phyloP scores from a whole-genome alignment of 345 rosid genomes.

The Heritiera littoralis region DNA sequence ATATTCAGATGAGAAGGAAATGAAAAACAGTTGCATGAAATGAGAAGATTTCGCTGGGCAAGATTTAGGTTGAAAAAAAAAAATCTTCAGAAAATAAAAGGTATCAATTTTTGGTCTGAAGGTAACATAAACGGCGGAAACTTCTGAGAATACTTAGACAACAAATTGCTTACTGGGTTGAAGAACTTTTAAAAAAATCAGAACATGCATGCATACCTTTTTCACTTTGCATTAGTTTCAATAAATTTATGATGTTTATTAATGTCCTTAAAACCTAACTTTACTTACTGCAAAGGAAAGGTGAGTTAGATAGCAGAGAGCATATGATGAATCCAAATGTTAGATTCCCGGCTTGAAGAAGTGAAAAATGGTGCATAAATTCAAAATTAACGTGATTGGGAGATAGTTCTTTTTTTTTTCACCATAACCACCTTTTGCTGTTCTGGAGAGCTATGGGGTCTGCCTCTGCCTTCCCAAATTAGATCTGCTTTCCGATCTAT shows the following conservation, averaged over 20 bases:
- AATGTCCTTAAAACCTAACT: neutral
- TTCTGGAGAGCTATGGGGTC: slow-evolving; percentile 27
- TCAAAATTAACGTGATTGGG: neutral
- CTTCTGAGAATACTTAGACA: neutral
- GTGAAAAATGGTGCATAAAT: neutral
- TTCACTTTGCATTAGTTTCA: neutral
- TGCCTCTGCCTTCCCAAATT: slow-evolving; percentile 61
- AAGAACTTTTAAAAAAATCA: neutral
- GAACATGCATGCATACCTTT: neutral
- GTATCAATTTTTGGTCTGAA: neutral
- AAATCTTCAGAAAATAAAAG: neutral
- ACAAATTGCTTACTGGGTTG: too few relatives aligned
- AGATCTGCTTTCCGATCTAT: slow-evolving; percentile 52
- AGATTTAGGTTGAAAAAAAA: neutral
- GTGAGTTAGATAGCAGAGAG: neutral
- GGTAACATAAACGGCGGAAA: neutral
- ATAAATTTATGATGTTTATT: neutral
- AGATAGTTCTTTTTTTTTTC: neutral
- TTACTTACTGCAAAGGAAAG: neutral
- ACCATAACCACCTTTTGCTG: slow-evolving; percentile 13
- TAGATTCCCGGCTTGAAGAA: neutral
- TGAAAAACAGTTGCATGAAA: neutral
- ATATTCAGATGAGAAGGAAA: neutral
- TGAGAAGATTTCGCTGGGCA: neutral
- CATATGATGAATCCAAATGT: neutral